Evolutionary conservation across 2,329 filamentous ascomycete species (phyloP).

Genomic region (Metarhizium album): DNA sequence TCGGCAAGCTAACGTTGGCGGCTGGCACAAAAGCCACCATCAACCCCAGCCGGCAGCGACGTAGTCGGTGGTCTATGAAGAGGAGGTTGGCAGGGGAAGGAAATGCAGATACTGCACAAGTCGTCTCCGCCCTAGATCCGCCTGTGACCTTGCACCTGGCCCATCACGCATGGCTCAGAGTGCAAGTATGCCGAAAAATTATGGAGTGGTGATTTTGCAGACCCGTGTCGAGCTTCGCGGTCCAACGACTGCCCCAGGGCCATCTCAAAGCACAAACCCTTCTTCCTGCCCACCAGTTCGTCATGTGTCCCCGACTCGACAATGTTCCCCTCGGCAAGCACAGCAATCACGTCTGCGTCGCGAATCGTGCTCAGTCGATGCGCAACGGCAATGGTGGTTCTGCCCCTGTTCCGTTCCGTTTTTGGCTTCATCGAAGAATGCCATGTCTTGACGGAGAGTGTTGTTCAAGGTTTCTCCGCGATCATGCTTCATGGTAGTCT

Average conservation of each 20-base stretch:
- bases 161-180: too few species aligned
- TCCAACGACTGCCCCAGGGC: conserved; percentile 33
- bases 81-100: too few species aligned
- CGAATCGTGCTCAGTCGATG: conserved; percentile 46
- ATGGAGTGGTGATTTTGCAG: too few species aligned
- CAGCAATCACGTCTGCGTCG: conserved; percentile 51
- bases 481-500: conserved; percentile 23
- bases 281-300: conserved; percentile 38
- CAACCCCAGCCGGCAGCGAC: too few species aligned
- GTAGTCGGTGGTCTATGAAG: too few species aligned
- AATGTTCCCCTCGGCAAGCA: conserved; percentile 37
- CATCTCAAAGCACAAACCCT: conserved; percentile 43
- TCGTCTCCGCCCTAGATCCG: too few species aligned
- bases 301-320: conserved; percentile 51
- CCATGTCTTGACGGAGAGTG: conserved; percentile 44
- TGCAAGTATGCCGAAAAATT: too few species aligned
- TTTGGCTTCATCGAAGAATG: conserved; percentile 29
- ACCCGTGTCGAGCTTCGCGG: conserved; percentile 14
- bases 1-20: too few species aligned
- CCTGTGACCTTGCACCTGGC: too few species aligned
- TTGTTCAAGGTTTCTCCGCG: conserved; percentile 35
- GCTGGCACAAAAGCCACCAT: too few species aligned
- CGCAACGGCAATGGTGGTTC: conserved; percentile 53
- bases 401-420: conserved; percentile 29
- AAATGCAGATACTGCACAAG: too few species aligned